Evolutionary conservation across 495 filamentous ascomycete species (phyloP).

Genomic region (Neurospora intermedia): DNA sequence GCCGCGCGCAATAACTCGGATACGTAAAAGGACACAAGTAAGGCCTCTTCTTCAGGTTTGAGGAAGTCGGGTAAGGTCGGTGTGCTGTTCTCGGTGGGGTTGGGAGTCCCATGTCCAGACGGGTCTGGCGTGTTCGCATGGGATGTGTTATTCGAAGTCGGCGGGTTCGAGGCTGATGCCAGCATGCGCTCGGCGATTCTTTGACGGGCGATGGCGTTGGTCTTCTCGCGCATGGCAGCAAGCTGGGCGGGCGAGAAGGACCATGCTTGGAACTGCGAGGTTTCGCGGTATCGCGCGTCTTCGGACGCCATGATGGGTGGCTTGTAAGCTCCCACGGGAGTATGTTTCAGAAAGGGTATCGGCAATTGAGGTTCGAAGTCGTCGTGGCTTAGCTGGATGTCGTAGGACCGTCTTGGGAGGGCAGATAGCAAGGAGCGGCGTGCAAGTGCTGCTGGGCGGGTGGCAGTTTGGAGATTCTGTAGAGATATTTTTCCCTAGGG

Average conservation of each 20-base stretch:
- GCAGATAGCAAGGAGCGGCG: neutral
- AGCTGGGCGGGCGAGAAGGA: slow-evolving; percentile 76
- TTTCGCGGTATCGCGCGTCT: slow-evolving; percentile 83
- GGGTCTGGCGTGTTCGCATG: slow-evolving; percentile 24
- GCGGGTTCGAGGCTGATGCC: slow-evolving; percentile 7
- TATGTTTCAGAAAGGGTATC: neutral
- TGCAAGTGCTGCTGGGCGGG: neutral
- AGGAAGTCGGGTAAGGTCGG: slow-evolving; percentile 54
- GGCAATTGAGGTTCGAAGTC: neutral
- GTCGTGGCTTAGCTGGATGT: neutral
- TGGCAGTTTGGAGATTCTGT: neutral
- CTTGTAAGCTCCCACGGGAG: neutral
- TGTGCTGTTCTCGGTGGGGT: slow-evolving; percentile 18
- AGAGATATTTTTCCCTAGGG: neutral
- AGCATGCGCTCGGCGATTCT: slow-evolving; percentile 46
- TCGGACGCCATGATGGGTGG: slow-evolving; percentile 44
- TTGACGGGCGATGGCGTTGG: slow-evolving; percentile 62
- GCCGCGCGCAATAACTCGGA: slow-evolving; percentile 63
- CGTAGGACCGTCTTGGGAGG: neutral
- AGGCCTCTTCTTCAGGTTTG: slow-evolving; percentile 69
- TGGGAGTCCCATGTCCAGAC: slow-evolving; percentile 22
- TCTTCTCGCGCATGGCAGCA: slow-evolving; percentile 54
- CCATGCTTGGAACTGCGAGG: slow-evolving; percentile 85
- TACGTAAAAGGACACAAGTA: slow-evolving; percentile 71
- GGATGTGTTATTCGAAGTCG: slow-evolving; percentile 13